These are phyloP conservation scores for Scopulariopsis brevicaulis DNA, from an alignment of 2,329 filamentous ascomycete species.

Conservation along the genomic window DNA sequence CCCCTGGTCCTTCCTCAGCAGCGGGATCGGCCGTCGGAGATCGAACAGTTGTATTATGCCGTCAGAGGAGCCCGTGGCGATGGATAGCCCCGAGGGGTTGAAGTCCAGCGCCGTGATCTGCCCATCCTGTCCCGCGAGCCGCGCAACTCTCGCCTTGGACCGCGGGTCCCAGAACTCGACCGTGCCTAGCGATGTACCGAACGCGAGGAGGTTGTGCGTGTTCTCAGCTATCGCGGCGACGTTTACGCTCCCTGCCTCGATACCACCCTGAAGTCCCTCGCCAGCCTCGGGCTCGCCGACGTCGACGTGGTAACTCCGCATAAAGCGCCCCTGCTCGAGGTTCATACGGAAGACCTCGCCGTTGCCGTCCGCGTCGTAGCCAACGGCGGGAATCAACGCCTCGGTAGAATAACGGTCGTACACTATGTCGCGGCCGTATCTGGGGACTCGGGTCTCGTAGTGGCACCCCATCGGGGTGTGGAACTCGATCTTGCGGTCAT, in stretches of 20 bases:
- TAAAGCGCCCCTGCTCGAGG: conserved; percentile 82
- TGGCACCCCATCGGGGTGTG: conserved; percentile 84
- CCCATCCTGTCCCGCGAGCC: conserved; percentile 56
- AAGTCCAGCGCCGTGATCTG: conserved; percentile 86
- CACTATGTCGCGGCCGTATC: conserved; percentile 81
- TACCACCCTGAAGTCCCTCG: conserved; percentile 68
- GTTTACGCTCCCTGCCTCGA: conserved; percentile 78
- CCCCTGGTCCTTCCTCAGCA: conserved; percentile 89
- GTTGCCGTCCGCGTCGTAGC: conserved; percentile 71
- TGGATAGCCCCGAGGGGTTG: conserved; percentile 67
- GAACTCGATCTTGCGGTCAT: conserved; percentile 83
- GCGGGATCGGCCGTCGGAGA: conserved; percentile 72
- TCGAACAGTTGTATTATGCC: conserved; percentile 89
- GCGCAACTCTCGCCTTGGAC: conserved; percentile 68
- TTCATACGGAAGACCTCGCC: conserved; percentile 93
- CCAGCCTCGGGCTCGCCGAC: conserved; percentile 57
- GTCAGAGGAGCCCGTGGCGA: conserved; percentile 78
- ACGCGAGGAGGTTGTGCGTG: conserved; percentile 82
- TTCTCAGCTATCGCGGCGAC: conserved; percentile 76
- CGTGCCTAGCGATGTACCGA: conserved; percentile 89
- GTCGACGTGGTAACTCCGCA: conserved; percentile 87
- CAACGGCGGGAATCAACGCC: conserved; percentile 76
- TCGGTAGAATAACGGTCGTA: conserved; percentile 79
- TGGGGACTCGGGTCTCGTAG: conserved; percentile 77
- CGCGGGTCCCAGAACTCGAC: conserved; percentile 95